These are phyloP conservation scores for Ceratonia siliqua DNA, from an alignment of 306 rosid species.

Conservation along the genomic window DNA sequence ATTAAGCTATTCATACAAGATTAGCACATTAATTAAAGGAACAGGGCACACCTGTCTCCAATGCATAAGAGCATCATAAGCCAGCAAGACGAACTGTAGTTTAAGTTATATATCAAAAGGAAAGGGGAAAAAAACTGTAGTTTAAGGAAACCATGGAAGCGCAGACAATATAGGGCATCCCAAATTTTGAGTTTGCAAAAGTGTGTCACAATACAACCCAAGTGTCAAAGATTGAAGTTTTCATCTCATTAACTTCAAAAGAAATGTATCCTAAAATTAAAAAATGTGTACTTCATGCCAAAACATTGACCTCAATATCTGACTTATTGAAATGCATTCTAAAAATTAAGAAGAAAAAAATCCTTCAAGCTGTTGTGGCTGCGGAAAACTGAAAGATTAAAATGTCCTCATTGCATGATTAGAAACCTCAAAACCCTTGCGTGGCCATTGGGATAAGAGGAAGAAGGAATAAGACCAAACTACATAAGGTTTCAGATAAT, in stretches of 20 bases:
- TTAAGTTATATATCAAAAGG: background rate
- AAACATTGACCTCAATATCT: background rate
- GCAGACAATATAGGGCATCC: background rate
- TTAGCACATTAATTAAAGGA: background rate
- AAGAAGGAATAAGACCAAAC: too few relatives aligned
- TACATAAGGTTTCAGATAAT: too few relatives aligned
- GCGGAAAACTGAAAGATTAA: background rate
- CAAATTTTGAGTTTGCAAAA: background rate
- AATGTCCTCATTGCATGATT: too few relatives aligned
- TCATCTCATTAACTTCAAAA: background rate
- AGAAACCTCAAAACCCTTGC: too few relatives aligned
- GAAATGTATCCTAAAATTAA: too few relatives aligned
- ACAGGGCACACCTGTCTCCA: background rate
- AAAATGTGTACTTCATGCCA: background rate
- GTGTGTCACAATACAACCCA: background rate
- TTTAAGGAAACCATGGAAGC: background rate
- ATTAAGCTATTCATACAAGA: background rate
- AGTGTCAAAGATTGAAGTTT: background rate
- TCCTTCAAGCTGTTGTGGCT: background rate
- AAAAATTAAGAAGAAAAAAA: background rate
- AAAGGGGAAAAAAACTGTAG: background rate
- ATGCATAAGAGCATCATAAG: conserved; percentile 6
- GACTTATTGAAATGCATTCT: background rate
- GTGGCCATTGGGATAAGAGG: too few relatives aligned
- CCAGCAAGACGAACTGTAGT: background rate